Percentiles rank a stretch among this genome's conserved stretches.
Conservation (phyloP, 2,329 filamentous ascomycete species). For the Hymenoscyphus fructigenus region DNA sequence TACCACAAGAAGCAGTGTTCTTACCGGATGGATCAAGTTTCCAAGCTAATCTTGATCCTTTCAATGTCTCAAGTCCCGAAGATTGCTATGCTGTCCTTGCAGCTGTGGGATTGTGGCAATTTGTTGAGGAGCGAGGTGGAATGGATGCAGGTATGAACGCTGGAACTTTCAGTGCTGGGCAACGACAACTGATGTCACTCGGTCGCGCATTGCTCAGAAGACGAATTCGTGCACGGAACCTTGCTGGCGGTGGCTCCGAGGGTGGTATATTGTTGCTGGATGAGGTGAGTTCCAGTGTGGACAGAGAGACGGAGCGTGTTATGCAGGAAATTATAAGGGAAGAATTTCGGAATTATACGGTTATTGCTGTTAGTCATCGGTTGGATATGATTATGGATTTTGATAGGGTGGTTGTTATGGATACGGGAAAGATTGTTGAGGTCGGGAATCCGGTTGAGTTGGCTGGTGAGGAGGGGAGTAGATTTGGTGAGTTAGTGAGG, state of each 20-base stretch:
- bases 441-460: conserved; percentile 11
- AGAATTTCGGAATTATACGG: conserved; percentile 54
- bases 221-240: conserved; percentile 26
- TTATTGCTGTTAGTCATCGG: conserved; percentile 42
- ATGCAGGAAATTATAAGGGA: conserved; percentile 55
- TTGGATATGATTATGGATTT: conserved; percentile 48
- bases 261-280: conserved; percentile 39
- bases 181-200: conserved; percentile 49
- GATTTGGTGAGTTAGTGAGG: conserved; percentile 10
- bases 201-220: conserved; percentile 45
- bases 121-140: conserved; percentile 34
- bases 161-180: conserved; percentile 43
- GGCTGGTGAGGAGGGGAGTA: neutral
- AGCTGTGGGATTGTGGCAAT: conserved; percentile 15
- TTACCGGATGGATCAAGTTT: conserved; percentile 45
- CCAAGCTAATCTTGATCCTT: conserved; percentile 46
- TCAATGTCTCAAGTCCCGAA: conserved; percentile 30
- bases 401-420: conserved; percentile 50
- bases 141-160: conserved; percentile 39
- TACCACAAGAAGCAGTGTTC: conserved; percentile 56
- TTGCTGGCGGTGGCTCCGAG: conserved; percentile 26
- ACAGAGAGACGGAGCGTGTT: conserved; percentile 50
- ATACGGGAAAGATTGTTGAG: conserved; percentile 36
- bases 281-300: conserved; percentile 32
- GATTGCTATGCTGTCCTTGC: conserved; percentile 16